A percentile compares a stretch with the other conserved stretches of the same genome.
These are phyloP conservation scores for Chondrostereum purpureum DNA, from an alignment of 1,284 basidiomycete genomes.

Conservation along the genomic window DNA sequence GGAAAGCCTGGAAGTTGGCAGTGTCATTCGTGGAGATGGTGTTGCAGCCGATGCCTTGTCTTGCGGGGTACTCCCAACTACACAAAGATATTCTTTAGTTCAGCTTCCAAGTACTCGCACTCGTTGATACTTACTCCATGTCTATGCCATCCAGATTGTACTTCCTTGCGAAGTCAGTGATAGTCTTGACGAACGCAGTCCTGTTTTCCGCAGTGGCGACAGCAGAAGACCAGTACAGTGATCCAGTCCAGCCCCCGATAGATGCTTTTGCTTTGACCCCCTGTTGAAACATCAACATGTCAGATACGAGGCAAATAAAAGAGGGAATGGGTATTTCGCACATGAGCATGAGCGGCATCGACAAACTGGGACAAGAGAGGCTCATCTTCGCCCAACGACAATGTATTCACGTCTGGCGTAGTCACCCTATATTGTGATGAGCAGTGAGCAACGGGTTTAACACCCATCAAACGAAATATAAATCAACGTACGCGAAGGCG, in stretches of 20 bases:
- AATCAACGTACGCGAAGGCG: conserved; percentile 10
- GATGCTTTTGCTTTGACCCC: conserved; percentile 71
- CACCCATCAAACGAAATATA: neutral
- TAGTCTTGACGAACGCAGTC: conserved; percentile 59
- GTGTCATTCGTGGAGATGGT: conserved; percentile 53
- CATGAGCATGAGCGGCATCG: conserved; percentile 7
- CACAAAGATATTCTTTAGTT: no score
- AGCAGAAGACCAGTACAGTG: conserved; percentile 69
- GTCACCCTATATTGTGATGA: neutral
- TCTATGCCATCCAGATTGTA: conserved; percentile 81
- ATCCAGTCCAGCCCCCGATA: conserved; percentile 86
- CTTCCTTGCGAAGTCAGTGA: conserved; percentile 50
- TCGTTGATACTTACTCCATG: conserved; percentile 60
- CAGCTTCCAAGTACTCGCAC: neutral
- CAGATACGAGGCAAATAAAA: neutral
- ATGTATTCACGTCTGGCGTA: neutral
- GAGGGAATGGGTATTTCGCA: conserved; percentile 2
- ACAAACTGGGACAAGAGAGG: conserved; percentile 9
- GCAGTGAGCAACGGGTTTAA: neutral
- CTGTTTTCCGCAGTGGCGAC: conserved; percentile 58
- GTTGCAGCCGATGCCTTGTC: conserved; percentile 65
- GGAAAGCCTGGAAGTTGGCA: conserved; percentile 65
- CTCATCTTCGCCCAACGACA: conserved; percentile 1
- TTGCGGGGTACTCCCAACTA: conserved; percentile 79
- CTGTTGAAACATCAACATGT: conserved; percentile 20